These are phyloP conservation scores for Cryptococcus deneoformans DNA, from an alignment of 1,284 basidiomycete genomes.

Conservation along the genomic window DNA sequence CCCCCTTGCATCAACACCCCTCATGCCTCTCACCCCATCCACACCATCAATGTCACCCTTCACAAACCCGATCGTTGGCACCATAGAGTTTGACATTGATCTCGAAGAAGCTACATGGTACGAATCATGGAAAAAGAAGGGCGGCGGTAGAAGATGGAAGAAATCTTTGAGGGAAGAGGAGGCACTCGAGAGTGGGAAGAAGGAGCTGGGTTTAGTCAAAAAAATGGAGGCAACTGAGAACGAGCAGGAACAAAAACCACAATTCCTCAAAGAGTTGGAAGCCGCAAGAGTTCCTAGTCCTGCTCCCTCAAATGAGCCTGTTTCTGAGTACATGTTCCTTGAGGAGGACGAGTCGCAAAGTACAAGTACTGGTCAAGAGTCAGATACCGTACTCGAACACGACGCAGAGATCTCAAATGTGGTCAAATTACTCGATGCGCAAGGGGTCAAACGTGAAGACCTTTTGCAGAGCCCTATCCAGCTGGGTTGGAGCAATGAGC, in stretches of 20 bases:
- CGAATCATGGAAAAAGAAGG: conserved; percentile 26
- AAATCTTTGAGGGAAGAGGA: conserved; percentile 1
- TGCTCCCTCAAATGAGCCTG: conserved; percentile 4
- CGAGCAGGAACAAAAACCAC: conserved; percentile 17
- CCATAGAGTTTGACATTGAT: conserved; percentile 49
- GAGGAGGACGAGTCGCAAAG: too few species aligned
- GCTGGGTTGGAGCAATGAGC: conserved; percentile 5
- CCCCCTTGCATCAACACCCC: conserved; percentile 1
- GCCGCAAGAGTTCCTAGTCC: conserved; percentile 13
- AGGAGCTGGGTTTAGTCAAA: conserved; percentile 31
- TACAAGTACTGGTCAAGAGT: not conserved
- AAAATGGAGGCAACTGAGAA: conserved; percentile 12
- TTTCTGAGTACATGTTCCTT: not conserved
- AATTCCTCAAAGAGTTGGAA: conserved; percentile 31
- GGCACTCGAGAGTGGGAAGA: conserved; percentile 20
- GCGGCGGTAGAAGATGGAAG: conserved; percentile 5
- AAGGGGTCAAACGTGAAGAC: conserved; percentile 10
- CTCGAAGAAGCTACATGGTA: conserved; percentile 39
- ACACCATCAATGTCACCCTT: not conserved
- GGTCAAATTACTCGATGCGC: conserved; percentile 2
- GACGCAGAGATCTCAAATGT: conserved; percentile 10
- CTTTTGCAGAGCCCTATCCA: conserved; percentile 38
- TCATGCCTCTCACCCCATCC: conserved; percentile 23
- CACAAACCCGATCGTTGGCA: conserved; percentile 33
- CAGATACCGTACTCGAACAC: conserved; percentile 1